Evolutionary conservation across 805 yeast genomes (phyloP).

Genomic region (Priceomyces haplophilus): DNA sequence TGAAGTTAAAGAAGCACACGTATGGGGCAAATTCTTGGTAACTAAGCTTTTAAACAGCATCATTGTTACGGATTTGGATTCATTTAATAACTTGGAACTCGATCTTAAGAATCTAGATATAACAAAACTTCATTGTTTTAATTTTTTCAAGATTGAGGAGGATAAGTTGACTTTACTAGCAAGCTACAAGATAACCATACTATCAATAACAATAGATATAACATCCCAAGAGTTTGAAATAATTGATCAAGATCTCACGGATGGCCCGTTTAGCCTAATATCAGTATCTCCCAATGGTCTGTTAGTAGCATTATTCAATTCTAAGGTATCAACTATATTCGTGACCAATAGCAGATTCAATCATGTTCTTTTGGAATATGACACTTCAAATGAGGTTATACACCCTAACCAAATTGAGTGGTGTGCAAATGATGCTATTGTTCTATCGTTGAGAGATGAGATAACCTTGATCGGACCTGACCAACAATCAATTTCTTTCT

Average conservation of each 20-base stretch:
- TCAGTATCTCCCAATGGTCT: conserved; percentile 52
- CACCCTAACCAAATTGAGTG: conserved; percentile 56
- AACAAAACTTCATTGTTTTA: conserved; percentile 21
- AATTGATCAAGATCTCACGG: conserved; percentile 39
- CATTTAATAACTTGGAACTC: conserved; percentile 38
- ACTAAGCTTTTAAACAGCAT: conserved; percentile 36
- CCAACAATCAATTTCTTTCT: conserved; percentile 54
- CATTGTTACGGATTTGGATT: conserved; percentile 35
- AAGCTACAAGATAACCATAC: conserved; percentile 26
- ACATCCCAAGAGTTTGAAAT: conserved; percentile 21
- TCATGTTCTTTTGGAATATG: conserved; percentile 43
- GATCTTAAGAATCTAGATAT: conserved; percentile 23
- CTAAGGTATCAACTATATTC: conserved; percentile 38
- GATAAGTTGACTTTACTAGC: conserved; percentile 19
- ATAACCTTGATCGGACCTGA: conserved; percentile 70
- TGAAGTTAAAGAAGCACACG: conserved; percentile 22
- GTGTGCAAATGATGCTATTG: conserved; percentile 86
- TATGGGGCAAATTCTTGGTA: conserved; percentile 45
- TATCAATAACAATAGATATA: conserved; percentile 24
- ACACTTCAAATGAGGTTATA: conserved; percentile 35
- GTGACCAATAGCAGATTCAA: conserved; percentile 50
- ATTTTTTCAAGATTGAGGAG: conserved; percentile 10
- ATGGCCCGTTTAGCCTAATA: conserved; percentile 47
- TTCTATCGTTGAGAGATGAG: conserved; percentile 60
- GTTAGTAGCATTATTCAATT: conserved; percentile 49